A percentile compares a stretch with the other conserved stretches of the same genome.
Evolutionary conservation across 495 filamentous ascomycete genomes (phyloP).

Genomic region (Sporormia fimetaria): DNA sequence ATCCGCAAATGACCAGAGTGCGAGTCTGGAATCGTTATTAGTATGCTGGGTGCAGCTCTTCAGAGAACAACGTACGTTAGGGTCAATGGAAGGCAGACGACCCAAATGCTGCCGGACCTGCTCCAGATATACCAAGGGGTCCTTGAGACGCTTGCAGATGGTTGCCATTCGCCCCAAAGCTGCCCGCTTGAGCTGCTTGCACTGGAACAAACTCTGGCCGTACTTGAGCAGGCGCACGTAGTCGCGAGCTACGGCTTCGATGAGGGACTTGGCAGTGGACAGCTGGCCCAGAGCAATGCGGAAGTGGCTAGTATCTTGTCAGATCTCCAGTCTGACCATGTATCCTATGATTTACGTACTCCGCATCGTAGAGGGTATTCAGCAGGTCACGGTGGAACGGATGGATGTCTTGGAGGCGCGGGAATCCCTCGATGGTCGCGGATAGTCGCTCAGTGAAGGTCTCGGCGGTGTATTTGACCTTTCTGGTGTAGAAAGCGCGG

Average conservation of each 20-base stretch:
- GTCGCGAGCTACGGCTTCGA: conserved; percentile 88
- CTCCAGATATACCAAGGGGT: conserved; percentile 88
- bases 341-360: conserved; percentile 28
- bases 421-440: conserved; percentile 83
- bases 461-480: conserved; percentile 98
- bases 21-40: no score
- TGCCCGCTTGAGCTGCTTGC: conserved; percentile 84
- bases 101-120: conserved; percentile 96
- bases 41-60: no score
- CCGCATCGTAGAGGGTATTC: conserved; percentile 86
- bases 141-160: conserved; percentile 83
- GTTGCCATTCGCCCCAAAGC: conserved; percentile 93
- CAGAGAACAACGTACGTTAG: no score
- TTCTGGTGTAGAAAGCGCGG: conserved; percentile 65
- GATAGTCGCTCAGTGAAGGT: conserved; percentile 91
- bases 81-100: conserved; percentile 94
- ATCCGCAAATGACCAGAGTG: conserved; percentile 89
- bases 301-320: conserved; percentile 51
- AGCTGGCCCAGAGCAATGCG: conserved; percentile 91
- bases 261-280: conserved; percentile 88
- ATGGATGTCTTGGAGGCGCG: conserved; percentile 87
- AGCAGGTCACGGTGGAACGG: conserved; percentile 87
- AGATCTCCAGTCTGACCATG: not conserved
- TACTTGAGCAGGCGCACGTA: conserved; percentile 93
- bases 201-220: conserved; percentile 89